Evolutionary conservation across 1,284 basidiomycete genomes (phyloP).

Genomic region (Leccinum insolens): DNA sequence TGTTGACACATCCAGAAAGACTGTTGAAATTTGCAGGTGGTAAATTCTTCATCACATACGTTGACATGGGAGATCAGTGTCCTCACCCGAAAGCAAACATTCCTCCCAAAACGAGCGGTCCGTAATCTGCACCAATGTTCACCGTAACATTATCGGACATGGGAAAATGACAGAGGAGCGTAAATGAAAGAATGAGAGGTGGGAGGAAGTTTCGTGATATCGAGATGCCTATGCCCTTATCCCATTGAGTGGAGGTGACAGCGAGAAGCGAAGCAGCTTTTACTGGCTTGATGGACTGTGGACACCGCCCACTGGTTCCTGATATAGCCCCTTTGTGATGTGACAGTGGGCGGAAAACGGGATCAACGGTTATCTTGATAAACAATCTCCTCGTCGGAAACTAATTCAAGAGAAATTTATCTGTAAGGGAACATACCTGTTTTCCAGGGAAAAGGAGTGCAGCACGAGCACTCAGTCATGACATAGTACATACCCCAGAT

Average conservation of each 20-base stretch:
- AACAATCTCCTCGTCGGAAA: not conserved
- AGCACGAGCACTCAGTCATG: not conserved
- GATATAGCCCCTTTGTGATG: not conserved
- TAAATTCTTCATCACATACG: not conserved
- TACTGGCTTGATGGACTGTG: not conserved
- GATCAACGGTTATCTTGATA: not conserved
- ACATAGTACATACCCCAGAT: not conserved
- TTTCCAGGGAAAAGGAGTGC: not conserved
- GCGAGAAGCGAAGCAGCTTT: not conserved
- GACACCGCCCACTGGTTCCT: not conserved
- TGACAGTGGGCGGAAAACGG: not conserved
- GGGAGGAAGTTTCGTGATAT: not conserved
- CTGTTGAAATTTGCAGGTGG: slow-evolving; percentile 11
- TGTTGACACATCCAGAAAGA: slow-evolving; percentile 29
- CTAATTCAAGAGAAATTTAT: not conserved
- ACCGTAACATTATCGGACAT: not conserved
- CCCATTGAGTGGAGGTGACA: not conserved
- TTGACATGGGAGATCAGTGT: too few relatives aligned
- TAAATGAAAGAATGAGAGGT: not conserved
- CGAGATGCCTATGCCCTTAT: not conserved
- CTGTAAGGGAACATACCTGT: not conserved
- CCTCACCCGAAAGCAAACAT: slow-evolving; percentile 26
- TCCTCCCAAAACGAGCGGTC: slow-evolving; percentile 28
- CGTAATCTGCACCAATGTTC: slow-evolving; percentile 16
- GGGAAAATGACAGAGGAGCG: not conserved